Evolutionary conservation across 257 asterid genomes (phyloP).

Genomic region (Gentiana dahurica): DNA sequence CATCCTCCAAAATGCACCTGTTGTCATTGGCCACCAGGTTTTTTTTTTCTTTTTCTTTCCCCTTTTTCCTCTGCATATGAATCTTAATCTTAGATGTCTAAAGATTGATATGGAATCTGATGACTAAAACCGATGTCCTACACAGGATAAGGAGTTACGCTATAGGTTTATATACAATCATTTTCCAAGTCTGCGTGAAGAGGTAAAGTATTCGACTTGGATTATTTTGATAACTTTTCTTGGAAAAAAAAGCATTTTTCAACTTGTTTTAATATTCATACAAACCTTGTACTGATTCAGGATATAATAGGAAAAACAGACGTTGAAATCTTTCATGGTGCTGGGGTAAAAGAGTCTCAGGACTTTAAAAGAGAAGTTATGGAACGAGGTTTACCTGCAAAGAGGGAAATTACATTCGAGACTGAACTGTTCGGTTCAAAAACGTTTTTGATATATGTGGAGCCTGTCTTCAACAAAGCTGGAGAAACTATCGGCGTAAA

Average conservation of each 20-base stretch:
- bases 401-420: slow-evolving; percentile 60
- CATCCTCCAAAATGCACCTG: slow-evolving; percentile 86
- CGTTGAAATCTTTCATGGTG: slow-evolving; percentile 68
- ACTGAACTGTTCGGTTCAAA: too few species aligned
- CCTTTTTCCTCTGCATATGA: too few species aligned
- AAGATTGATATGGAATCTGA: neutral
- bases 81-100: too few species aligned
- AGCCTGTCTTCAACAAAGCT: too few species aligned
- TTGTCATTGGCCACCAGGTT: slow-evolving; percentile 92
- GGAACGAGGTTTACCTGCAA: slow-evolving; percentile 68
- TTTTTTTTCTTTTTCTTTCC: neutral
- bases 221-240: neutral
- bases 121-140: slow-evolving; percentile 9
- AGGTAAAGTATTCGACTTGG: slow-evolving; percentile 30
- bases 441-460: too few species aligned
- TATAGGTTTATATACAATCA: slow-evolving; percentile 92
- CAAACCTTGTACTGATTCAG: slow-evolving; percentile 26
- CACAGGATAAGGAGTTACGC: slow-evolving; percentile 75
- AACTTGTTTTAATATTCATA: neutral
- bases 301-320: slow-evolving; percentile 92
- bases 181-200: slow-evolving; percentile 78
- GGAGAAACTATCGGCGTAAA: too few species aligned
- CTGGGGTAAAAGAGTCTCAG: slow-evolving; percentile 89
- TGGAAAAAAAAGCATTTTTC: neutral
- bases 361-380: slow-evolving; percentile 81